Evolutionary conservation across 2,329 filamentous ascomycete genomes (phyloP), one percentile per base, ranked within the genome.

Genomic region (Madurella mycetomatis): DNA sequence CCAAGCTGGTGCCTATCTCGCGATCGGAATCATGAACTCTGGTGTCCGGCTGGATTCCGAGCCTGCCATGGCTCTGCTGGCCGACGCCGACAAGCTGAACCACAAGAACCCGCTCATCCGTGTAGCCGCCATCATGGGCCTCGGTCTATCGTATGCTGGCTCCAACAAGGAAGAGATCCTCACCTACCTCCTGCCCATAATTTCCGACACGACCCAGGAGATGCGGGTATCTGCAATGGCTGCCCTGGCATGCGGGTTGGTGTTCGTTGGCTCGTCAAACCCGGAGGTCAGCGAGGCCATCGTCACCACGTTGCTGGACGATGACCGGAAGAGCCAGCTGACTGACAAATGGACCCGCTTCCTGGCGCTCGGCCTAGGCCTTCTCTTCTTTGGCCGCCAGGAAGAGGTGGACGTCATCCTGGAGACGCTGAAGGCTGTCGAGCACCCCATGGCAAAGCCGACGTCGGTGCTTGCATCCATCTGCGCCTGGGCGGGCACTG

Each of bases 321-420:
- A 97, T 55, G 92, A 97, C 56, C 85, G 92, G 54, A 87, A 88
- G 73, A 86, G 83, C 66, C 92, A 96, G 70, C 78, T 99, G 57
- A 96, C 95, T 63, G 90, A 97, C 74, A 99, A 97, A 74, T 99
- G 94, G 94, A 94, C 92, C 32, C 86, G 94, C 16, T 99, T 99
- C 76, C 87, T 99, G 76, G 92, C 90, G 17, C 85, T 99, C 41
- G 94, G 94, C 60, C 81, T 99, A 59, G 94, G 92, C 1, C 81
- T 99, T 25, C 79, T 99, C 30, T 99, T 91, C 81, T 97, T 99
- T 65, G 94, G 94, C 40, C 87, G 90, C 60, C 94, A 99, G 73
- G 94, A 99, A 71, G 92, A 97, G 70, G 94, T 97, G n/a, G 94
- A 99, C 66, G 92, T 97, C 54, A 92, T 97, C 61, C 76, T 97